Conservation (phyloP, 2,329 filamentous ascomycete species). For the Ophiocordyceps camponoti-saundersi region DNA sequence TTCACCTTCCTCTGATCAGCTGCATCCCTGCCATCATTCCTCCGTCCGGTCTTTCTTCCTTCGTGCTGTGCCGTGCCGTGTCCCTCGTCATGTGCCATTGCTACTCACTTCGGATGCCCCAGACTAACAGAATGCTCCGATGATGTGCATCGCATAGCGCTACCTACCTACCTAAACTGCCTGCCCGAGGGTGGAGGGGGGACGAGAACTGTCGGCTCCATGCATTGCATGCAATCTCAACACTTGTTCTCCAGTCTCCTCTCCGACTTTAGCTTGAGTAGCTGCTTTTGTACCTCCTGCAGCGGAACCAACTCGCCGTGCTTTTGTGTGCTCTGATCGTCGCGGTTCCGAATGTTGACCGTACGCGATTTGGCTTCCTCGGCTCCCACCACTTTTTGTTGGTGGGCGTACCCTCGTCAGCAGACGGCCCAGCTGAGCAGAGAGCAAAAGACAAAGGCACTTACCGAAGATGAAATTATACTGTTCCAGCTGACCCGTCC, state of each 20-base stretch:
- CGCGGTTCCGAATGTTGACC: conserved; percentile 47
- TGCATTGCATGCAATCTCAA: conserved; percentile 5
- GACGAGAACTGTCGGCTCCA: background rate
- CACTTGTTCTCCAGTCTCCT: conserved; percentile 19
- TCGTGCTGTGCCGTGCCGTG: background rate
- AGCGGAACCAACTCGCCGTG: conserved; percentile 41
- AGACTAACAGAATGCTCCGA: background rate
- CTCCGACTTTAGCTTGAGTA: conserved; percentile 33
- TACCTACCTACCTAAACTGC: background rate
- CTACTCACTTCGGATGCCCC: conserved; percentile 23
- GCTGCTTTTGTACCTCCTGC: conserved; percentile 38
- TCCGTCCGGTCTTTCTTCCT: background rate
- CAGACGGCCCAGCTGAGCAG: conserved; percentile 3
- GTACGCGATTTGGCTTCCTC: conserved; percentile 42
- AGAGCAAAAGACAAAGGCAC: conserved; percentile 7
- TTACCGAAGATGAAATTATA: conserved; percentile 71
- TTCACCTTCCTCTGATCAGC: no score
- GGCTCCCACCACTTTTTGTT: conserved; percentile 37
- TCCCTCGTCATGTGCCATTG: background rate
- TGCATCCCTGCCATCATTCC: no score
- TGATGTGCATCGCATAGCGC: background rate
- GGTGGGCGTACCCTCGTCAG: background rate
- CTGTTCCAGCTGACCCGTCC: conserved; percentile 61
- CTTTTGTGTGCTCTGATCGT: conserved; percentile 43
- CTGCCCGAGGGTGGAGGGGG: background rate